These are phyloP conservation scores for Cercospora berteroae DNA, from an alignment of 2,329 filamentous ascomycete species.

Conservation along the genomic window DNA sequence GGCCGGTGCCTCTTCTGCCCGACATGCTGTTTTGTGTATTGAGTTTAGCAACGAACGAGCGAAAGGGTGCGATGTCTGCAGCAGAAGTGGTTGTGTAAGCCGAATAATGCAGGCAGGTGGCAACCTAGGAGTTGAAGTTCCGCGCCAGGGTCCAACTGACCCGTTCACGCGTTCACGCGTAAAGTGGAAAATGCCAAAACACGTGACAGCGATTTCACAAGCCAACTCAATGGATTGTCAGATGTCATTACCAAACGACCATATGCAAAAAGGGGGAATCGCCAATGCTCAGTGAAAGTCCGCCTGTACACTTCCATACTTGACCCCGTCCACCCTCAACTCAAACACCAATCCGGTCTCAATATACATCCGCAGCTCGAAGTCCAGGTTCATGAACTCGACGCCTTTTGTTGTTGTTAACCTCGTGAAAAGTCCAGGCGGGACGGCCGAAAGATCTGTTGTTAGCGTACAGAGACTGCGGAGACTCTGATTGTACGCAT, in stretches of 20 bases:
- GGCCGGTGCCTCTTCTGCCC: constrained; percentile 42
- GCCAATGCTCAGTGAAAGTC: constrained; percentile 58
- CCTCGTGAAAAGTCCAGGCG: constrained; percentile 68
- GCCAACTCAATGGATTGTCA: background rate
- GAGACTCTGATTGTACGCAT: constrained; percentile 50
- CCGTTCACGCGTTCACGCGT: constrained; percentile 8
- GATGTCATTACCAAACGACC: background rate
- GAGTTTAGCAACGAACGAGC: background rate
- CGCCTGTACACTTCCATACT: constrained; percentile 73
- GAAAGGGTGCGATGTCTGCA: background rate
- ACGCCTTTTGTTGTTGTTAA: constrained; percentile 75
- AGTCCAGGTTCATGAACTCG: constrained; percentile 79
- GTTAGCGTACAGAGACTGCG: constrained; percentile 72
- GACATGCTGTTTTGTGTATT: constrained; percentile 32
- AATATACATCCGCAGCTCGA: constrained; percentile 79
- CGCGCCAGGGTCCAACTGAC: background rate
- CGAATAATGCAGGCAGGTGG: constrained; percentile 4
- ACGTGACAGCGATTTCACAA: background rate
- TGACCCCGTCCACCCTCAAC: constrained; percentile 72
- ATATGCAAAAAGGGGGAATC: background rate
- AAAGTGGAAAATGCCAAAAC: background rate
- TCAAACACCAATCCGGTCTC: constrained; percentile 75
- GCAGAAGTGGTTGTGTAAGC: background rate
- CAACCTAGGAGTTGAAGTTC: constrained; percentile 1
- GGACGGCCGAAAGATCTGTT: constrained; percentile 75